These are phyloP conservation scores for Musa itinerans DNA, from an alignment of 176 grass and related monocot species.

Conservation along the genomic window DNA sequence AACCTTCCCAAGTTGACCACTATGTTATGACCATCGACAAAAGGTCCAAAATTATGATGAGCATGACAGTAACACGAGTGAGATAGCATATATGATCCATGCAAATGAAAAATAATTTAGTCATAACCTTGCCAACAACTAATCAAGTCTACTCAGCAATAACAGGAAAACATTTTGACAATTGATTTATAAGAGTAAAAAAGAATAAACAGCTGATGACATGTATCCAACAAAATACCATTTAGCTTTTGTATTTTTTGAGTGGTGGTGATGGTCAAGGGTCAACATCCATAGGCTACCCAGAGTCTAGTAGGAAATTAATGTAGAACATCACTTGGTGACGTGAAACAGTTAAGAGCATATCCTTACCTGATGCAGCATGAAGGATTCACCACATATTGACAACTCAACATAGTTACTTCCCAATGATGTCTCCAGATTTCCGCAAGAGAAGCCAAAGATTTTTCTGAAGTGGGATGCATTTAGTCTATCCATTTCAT, in stretches of 20 bases:
- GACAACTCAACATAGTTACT: conserved; percentile 67
- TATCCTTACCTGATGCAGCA: conserved; percentile 76
- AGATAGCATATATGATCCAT: not conserved
- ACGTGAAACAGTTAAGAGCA: not conserved
- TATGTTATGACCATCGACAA: no score
- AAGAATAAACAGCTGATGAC: not conserved
- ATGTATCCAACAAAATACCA: not conserved
- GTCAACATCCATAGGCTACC: not conserved
- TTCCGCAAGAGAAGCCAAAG: conserved; percentile 56
- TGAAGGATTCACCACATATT: conserved; percentile 87
- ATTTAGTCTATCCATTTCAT: conserved; percentile 70
- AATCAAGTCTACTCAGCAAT: not conserved
- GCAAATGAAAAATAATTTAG: not conserved
- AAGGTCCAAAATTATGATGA: no score
- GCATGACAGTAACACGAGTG: not conserved
- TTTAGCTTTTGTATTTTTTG: not conserved
- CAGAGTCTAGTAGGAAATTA: not conserved
- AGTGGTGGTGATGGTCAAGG: not conserved
- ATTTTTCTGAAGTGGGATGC: conserved; percentile 89
- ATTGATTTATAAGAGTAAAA: not conserved
- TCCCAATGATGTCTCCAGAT: conserved; percentile 54
- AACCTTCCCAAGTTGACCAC: no score
- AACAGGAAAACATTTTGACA: not conserved
- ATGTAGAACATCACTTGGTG: not conserved
- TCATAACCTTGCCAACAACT: not conserved